phyloP scores from a whole-genome alignment of 1,284 basidiomycete species.

The Earliella scabrosa region DNA sequence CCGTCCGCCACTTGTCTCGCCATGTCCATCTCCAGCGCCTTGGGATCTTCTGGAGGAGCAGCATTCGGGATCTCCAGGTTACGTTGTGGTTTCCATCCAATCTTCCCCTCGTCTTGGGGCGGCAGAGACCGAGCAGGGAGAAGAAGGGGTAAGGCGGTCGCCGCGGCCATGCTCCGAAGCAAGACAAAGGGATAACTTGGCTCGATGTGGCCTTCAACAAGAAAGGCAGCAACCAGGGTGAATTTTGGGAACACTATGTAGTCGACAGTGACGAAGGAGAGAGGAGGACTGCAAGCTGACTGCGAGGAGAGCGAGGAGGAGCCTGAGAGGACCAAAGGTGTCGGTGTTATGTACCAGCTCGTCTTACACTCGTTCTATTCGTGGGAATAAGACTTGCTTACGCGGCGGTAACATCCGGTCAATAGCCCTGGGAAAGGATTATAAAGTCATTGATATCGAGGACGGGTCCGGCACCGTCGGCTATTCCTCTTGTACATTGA shows the following conservation, averaged over 20 bases:
- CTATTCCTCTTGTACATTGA: too few relatives aligned
- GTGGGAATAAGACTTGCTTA: not conserved
- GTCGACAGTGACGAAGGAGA: too few relatives aligned
- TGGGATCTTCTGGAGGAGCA: constrained; percentile 21
- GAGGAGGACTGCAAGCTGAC: too few relatives aligned
- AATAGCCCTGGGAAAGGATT: not conserved
- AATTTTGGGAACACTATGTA: too few relatives aligned
- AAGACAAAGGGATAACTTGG: too few relatives aligned
- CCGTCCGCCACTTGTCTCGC: constrained; percentile 70
- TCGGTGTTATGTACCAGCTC: too few relatives aligned
- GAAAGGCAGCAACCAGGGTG: too few relatives aligned
- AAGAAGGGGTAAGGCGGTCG: constrained; percentile 6
- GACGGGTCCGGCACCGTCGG: too few relatives aligned
- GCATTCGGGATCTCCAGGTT: constrained; percentile 17
- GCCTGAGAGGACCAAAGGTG: not conserved
- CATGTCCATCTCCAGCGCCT: constrained; percentile 69
- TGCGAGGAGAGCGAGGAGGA: not conserved
- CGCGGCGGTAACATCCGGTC: not conserved
- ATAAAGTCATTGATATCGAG: not conserved
- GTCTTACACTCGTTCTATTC: not conserved
- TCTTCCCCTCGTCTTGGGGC: constrained; percentile 1
- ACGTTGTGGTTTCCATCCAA: constrained; percentile 21
- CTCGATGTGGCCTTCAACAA: too few relatives aligned
- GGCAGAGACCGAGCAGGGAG: constrained; percentile 11
- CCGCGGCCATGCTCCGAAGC: not conserved